These are phyloP conservation scores for Stylosanthes scabra DNA, from an alignment of 331 rosid species.

Conservation along the genomic window DNA sequence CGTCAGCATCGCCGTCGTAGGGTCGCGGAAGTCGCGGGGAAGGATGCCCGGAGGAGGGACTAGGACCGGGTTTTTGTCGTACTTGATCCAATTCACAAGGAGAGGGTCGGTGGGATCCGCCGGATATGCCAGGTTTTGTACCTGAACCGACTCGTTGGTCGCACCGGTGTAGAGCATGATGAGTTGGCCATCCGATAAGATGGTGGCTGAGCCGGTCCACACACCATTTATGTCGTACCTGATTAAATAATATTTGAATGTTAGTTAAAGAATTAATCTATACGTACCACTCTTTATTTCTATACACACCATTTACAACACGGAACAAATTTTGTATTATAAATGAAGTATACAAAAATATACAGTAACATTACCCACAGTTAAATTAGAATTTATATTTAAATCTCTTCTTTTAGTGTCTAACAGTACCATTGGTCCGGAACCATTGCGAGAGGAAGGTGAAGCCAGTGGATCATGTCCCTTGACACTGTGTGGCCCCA, in stretches of 20 bases:
- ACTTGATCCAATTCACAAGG: conserved; percentile 77
- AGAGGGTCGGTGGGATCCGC: conserved; percentile 78
- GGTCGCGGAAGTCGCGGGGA: conserved; percentile 82
- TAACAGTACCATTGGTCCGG: conserved; percentile 67
- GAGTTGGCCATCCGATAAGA: conserved; percentile 64
- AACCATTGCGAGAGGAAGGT: conserved; percentile 89
- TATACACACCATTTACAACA: too few relatives aligned
- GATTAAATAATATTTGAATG: too few relatives aligned
- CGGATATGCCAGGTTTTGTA: conserved; percentile 87
- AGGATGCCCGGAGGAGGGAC: conserved; percentile 74
- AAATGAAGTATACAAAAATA: too few relatives aligned
- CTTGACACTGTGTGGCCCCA: conserved; percentile 96
- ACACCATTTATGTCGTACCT: conserved; percentile 71
- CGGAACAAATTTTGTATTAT: too few relatives aligned
- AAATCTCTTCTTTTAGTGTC: too few relatives aligned
- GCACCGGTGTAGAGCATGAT: conserved; percentile 94
- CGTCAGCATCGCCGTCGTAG: conserved; percentile 91
- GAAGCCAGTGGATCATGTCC: conserved; percentile 93
- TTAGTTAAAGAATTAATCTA: too few relatives aligned
- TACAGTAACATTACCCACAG: too few relatives aligned
- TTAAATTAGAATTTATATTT: too few relatives aligned
- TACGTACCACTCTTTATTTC: too few relatives aligned
- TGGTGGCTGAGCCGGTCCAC: conserved; percentile 96
- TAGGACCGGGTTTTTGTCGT: conserved; percentile 78
- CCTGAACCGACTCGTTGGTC: conserved; percentile 78